Base-by-base conservation (phyloP, 805 yeast genomes). In the Myxozyma melibiosi region DNA sequence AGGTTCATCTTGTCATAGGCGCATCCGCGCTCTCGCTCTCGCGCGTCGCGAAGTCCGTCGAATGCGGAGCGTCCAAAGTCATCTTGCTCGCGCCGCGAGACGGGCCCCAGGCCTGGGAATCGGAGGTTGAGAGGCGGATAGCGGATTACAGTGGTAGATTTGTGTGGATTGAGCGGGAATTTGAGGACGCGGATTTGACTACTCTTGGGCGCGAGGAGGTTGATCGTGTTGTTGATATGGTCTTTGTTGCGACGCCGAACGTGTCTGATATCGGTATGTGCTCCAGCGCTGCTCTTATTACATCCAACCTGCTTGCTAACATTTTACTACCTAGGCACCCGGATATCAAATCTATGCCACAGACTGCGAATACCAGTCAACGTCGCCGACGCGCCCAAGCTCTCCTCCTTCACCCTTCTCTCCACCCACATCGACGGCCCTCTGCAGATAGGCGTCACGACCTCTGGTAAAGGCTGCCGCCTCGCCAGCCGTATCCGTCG, bases 381-480 rank as follows among this genome's bases (percentile, higher is more conserved):
- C 68, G 85, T 88, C 0, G 79, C 86, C 0, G 96, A 89, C 62
- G 79, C 83, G 14, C 83, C 90, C 0, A 84, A 83, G 31, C 75
- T 79, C 25, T 87, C 94, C 53, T 82, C 91, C 0, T 91, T 91
- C 69, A 82, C 92, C 0, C 70, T 90, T 52, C 74, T 90, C 22
- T 86, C 97, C 0, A 82, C 91, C 0, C 82, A 80, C 67, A 73
- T 76, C 1, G 83, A 84, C 55, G 94, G 95, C 5, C 83, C 80
- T 50, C 83, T 91, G 71, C 92, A 88, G 70, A 64, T 91, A 51
- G 95, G 96, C 0, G 82, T 91, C 8, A 83, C 92, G 2, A 91
- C 97, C 0, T 81, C 84, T 25, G 96, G 96, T 0, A 87, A 87
- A 72, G 97, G 97, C 3, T 91, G 97, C 73, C 82, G 89, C 50